These are phyloP conservation scores for Parastagonospora avenae DNA, from an alignment of 2,329 filamentous ascomycete genomes.

Conservation along the genomic window DNA sequence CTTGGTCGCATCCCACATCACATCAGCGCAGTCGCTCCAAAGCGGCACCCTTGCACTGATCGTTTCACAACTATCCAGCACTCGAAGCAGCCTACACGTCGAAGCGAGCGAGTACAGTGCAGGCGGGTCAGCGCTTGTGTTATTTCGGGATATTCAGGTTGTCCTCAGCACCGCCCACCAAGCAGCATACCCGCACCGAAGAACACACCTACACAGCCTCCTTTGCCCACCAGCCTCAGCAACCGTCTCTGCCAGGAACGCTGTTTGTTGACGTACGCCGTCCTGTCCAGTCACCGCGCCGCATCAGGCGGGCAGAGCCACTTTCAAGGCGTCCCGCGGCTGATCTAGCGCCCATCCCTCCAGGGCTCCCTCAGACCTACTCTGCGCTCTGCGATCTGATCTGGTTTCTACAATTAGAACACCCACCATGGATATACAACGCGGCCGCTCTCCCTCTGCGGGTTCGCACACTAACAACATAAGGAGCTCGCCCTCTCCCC, in stretches of 20 bases:
- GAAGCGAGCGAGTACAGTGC: no score
- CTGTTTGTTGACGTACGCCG: conserved; percentile 22
- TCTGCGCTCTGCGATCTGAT: background rate
- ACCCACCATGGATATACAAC: conserved; percentile 58
- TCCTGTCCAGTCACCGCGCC: conserved; percentile 29
- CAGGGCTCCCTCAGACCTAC: background rate
- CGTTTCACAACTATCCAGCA: no score
- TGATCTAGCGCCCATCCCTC: background rate
- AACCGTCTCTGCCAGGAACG: conserved; percentile 19
- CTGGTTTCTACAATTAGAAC: conserved; percentile 34
- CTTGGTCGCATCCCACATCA: no score
- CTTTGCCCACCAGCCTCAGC: conserved; percentile 36
- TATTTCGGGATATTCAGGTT: background rate
- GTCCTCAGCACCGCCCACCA: conserved; percentile 4
- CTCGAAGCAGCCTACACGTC: no score
- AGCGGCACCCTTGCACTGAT: no score
- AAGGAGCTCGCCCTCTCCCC: conserved; percentile 71
- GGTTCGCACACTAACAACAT: conserved; percentile 63
- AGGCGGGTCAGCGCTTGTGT: no score
- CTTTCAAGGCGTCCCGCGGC: conserved; percentile 4
- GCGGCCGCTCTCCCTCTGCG: conserved; percentile 67
- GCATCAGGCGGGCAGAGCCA: conserved; percentile 1
- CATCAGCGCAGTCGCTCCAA: no score
- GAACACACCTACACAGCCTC: conserved; percentile 31
- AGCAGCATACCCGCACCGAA: conserved; percentile 21